Evolutionary conservation across 2,329 filamentous ascomycete genomes (phyloP).

Genomic region (Xylariomycetidae sp.): DNA sequence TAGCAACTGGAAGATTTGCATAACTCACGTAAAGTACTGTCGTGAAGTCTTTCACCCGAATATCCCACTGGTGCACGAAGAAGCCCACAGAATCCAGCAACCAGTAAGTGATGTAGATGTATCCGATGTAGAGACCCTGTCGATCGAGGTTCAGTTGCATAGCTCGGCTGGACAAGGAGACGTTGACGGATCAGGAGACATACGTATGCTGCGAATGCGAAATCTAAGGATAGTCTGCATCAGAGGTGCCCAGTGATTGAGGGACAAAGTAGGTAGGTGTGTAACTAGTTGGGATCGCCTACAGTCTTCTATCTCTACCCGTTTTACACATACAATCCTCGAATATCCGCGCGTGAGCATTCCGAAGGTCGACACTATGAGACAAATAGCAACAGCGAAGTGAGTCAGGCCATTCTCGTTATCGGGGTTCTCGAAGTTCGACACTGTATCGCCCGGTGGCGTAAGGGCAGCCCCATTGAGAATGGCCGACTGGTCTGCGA

Average conservation of each 20-base stretch:
- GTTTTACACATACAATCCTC: slow-evolving; percentile 14
- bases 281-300: slow-evolving; percentile 1
- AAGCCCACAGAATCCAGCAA: slow-evolving; percentile 10
- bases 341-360: slow-evolving; percentile 14
- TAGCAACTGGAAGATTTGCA: not conserved
- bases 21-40: slow-evolving; percentile 10
- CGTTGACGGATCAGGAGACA: not conserved
- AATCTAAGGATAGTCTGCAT: slow-evolving; percentile 1
- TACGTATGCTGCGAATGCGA: slow-evolving; percentile 1
- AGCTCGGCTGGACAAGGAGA: slow-evolving; percentile 1
- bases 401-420: slow-evolving; percentile 13
- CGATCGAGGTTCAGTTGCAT: not conserved
- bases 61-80: slow-evolving; percentile 19
- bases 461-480: too few species aligned
- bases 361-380: slow-evolving; percentile 9
- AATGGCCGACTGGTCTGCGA: too few species aligned
- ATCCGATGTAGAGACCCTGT: slow-evolving; percentile 12
- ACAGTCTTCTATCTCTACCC: slow-evolving; percentile 16
- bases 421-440: slow-evolving; percentile 17
- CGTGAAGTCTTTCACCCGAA: slow-evolving; percentile 12
- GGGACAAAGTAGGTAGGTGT: not conserved
- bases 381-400: slow-evolving; percentile 13
- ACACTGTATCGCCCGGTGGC: slow-evolving; percentile 12
- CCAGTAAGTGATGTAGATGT: slow-evolving; percentile 12
- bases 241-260: not conserved